phyloP scores from a whole-genome alignment of 2,329 filamentous ascomycete species.

The Harringtonia lauricola region DNA sequence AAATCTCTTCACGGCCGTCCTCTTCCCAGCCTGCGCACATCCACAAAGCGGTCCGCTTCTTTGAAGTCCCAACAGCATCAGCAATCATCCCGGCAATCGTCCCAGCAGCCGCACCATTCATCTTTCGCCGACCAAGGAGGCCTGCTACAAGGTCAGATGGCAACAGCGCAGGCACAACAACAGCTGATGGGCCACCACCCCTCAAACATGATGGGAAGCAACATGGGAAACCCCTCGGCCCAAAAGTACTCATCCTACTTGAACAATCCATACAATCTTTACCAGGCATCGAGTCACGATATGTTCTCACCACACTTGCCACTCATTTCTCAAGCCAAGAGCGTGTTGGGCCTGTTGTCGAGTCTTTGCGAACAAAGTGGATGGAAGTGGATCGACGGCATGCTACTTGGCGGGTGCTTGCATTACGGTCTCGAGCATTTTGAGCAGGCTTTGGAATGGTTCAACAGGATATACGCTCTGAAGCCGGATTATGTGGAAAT shows the following conservation, averaged over 20 bases:
- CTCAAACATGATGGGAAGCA: slow-evolving; percentile 5
- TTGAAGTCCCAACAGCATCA: slow-evolving; percentile 36
- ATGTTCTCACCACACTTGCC: slow-evolving; percentile 23
- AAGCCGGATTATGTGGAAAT: slow-evolving; percentile 72
- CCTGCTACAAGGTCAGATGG: not conserved
- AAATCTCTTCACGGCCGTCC: slow-evolving; percentile 31
- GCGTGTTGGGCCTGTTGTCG: slow-evolving; percentile 61
- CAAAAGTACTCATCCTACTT: slow-evolving; percentile 7
- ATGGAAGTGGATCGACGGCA: slow-evolving; percentile 88
- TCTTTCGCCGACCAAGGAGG: not conserved
- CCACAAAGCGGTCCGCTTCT: slow-evolving; percentile 41
- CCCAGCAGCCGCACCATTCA: slow-evolving; percentile 1
- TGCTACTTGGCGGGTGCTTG: slow-evolving; percentile 82
- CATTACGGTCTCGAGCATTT: slow-evolving; percentile 85
- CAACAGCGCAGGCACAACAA: not conserved
- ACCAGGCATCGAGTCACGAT: slow-evolving; percentile 3
- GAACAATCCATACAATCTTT: slow-evolving; percentile 7
- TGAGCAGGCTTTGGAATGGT: slow-evolving; percentile 65
- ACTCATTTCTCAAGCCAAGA: slow-evolving; percentile 42
- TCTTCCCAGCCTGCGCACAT: slow-evolving; percentile 23
- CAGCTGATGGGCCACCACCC: not conserved
- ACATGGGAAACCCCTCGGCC: slow-evolving; percentile 8
- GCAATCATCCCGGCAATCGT: slow-evolving; percentile 1
- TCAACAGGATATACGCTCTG: slow-evolving; percentile 48
- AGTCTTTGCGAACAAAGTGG: slow-evolving; percentile 66